These are phyloP conservation scores for Chlorencoelia australis DNA, from an alignment of 2,329 filamentous ascomycete species.

Conservation along the genomic window DNA sequence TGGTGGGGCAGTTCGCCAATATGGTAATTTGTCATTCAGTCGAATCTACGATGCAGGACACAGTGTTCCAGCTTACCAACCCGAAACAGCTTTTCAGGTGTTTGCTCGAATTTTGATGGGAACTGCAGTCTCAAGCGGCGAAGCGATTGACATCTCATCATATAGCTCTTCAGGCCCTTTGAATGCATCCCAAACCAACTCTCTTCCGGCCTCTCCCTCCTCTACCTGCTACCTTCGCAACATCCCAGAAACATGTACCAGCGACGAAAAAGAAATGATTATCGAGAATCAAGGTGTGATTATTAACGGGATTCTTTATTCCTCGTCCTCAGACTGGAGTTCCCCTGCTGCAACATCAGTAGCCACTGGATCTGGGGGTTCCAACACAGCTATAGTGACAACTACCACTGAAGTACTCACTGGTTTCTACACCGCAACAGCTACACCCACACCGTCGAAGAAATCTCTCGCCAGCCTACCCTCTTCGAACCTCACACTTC, in stretches of 20 bases:
- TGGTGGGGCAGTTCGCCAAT: slow-evolving; percentile 66
- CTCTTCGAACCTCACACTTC: background rate
- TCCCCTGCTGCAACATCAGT: slow-evolving; percentile 11
- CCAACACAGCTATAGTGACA: slow-evolving; percentile 15
- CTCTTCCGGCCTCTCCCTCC: slow-evolving; percentile 36
- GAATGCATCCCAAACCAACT: slow-evolving; percentile 47
- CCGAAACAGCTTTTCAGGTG: slow-evolving; percentile 42
- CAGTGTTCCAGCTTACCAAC: slow-evolving; percentile 47
- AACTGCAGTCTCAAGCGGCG: slow-evolving; percentile 39
- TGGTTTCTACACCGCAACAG: slow-evolving; percentile 25
- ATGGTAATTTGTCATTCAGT: slow-evolving; percentile 62
- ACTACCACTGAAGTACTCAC: slow-evolving; percentile 25
- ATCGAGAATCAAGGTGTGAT: slow-evolving; percentile 41
- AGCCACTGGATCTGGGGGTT: slow-evolving; percentile 2
- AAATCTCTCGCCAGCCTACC: slow-evolving; percentile 12
- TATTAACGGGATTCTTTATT: slow-evolving; percentile 49
- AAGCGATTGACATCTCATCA: slow-evolving; percentile 37
- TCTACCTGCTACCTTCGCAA: slow-evolving; percentile 53
- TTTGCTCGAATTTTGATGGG: slow-evolving; percentile 49
- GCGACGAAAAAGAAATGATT: slow-evolving; percentile 39
- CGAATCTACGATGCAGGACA: slow-evolving; percentile 59
- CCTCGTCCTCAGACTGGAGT: slow-evolving; percentile 32
- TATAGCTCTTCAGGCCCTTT: slow-evolving; percentile 49
- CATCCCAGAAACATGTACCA: slow-evolving; percentile 42
- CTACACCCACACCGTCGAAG: slow-evolving; percentile 22